Conservation (phyloP, 208 protist genomes). For the Trypanosoma boissoni region DNA sequence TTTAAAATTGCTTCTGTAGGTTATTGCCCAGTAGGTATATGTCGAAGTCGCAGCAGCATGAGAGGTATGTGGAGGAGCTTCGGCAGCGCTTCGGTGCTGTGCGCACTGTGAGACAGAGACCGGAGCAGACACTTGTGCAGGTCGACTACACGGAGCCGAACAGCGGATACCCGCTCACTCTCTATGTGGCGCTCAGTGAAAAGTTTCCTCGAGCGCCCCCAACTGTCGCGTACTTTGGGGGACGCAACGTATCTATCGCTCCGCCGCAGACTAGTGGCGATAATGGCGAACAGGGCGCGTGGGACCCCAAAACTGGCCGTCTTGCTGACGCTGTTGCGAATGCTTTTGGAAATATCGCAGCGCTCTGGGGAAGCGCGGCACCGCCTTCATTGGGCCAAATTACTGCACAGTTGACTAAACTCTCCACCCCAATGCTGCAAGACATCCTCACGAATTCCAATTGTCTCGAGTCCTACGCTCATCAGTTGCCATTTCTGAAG, state of each 20-base stretch:
- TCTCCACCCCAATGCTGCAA: conserved; percentile 61
- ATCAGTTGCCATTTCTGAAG: conserved; percentile 82
- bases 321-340: conserved; percentile 68
- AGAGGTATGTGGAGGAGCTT: conserved; percentile 41
- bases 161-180: conserved; percentile 47
- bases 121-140: conserved; percentile 49
- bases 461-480: conserved; percentile 82
- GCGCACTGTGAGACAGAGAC: conserved; percentile 32
- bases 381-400: conserved; percentile 62
- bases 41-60: conserved; percentile 23
- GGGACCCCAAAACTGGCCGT: conserved; percentile 46
- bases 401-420: conserved; percentile 32
- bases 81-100: conserved; percentile 43
- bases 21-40: neutral
- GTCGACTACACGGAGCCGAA: conserved; percentile 47
- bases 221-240: conserved; percentile 61
- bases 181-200: conserved; percentile 54
- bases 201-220: conserved; percentile 51
- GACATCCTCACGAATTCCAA: conserved; percentile 72
- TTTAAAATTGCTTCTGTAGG: neutral
- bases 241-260: conserved; percentile 52
- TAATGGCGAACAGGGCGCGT: conserved; percentile 33
- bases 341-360: conserved; percentile 59
- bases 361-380: conserved; percentile 63
- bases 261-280: conserved; percentile 38